Conservation (phyloP, 1,139 yeast genomes). For the Lodderomyces beijingensis region DNA sequence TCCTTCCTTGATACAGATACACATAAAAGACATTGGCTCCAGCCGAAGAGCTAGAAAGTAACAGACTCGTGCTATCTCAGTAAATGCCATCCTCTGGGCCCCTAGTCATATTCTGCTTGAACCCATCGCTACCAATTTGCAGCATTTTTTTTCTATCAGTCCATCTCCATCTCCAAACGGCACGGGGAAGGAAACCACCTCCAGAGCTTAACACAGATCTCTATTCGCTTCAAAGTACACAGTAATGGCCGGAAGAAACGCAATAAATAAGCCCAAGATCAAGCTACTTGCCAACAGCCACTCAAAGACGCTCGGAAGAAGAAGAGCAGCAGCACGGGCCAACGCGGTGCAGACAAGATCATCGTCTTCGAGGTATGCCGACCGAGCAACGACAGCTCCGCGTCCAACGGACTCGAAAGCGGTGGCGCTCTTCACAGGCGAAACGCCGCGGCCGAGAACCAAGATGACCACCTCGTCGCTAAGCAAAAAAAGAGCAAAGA, state of each 20-base stretch:
- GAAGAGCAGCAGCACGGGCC: conserved; percentile 55
- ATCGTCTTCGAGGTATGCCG: conserved; percentile 43
- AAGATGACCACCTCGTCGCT: conserved; percentile 55
- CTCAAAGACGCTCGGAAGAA: conserved; percentile 50
- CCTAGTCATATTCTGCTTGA: too few species aligned
- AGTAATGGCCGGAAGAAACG: conserved; percentile 72
- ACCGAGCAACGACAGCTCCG: conserved; percentile 28
- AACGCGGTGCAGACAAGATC: conserved; percentile 43
- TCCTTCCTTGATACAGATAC: too few species aligned
- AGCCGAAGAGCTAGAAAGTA: too few species aligned
- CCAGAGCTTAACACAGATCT: too few species aligned
- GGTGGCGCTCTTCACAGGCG: conserved; percentile 58
- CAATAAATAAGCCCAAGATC: conserved; percentile 75
- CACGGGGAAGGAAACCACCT: too few species aligned
- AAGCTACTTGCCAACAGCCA: conserved; percentile 53
- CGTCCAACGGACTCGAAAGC: conserved; percentile 54
- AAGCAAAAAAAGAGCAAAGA: conserved; percentile 77
- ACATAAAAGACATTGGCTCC: too few species aligned
- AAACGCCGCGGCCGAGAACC: conserved; percentile 28
- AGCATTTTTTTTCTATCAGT: too few species aligned
- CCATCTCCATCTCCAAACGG: too few species aligned
- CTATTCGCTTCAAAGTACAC: too few species aligned
- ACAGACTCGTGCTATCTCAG: too few species aligned
- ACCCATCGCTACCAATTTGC: too few species aligned
- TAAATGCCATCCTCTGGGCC: too few species aligned